Evolutionary conservation across 805 yeast genomes (phyloP), one percentile per base, ranked within the genome.

Genomic region (Ogataea trehaloabstinens): DNA sequence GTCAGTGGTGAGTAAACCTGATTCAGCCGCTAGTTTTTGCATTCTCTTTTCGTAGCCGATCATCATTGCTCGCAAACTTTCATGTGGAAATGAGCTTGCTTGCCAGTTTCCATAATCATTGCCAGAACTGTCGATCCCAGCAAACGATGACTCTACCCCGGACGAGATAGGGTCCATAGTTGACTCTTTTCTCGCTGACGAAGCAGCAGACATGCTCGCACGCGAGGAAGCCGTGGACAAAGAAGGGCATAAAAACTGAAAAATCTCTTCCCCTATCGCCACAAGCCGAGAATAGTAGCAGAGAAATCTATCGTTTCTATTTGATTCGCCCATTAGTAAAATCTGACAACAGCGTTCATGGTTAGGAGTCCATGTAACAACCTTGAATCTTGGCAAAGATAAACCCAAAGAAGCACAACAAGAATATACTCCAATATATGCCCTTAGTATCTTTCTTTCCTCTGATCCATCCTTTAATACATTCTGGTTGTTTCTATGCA

Each of bases 381-480:
- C 62, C 46, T 68, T 72, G 51, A 74, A 76, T 35, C 77, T 58
- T 6, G 78, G 76, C 34, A 76, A 58, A 4, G 77, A 68, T 25
- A 76, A 56, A 5, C 75, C 78, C 24, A 76, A 56, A 4, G 75
- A 69, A 2, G 77, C 78, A 53, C 77, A 72, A 44, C 73, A 69
- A 27, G 72, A 59, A 52, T 73, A 76, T 7, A 74, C 73, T 38
- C 74, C 70, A 45, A 75, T 53, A 44, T 67, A 68, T 0, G 72
- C 60, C 24, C 81, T 53, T 16, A 74, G 44, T 20, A 66, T 50
- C 30, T 60, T 60, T 17, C 69, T 41, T 41, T 67, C 71, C 35
- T 57, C 55, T 3, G 63, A 51, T 27, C 42, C 50, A 36, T 58
- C 60, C 12, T 41, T 40, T 31, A 63, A 48, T 7, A 59, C 57